Conservation (phyloP, 257 asterid genomes). For the Nicotiana noctiflora region DNA sequence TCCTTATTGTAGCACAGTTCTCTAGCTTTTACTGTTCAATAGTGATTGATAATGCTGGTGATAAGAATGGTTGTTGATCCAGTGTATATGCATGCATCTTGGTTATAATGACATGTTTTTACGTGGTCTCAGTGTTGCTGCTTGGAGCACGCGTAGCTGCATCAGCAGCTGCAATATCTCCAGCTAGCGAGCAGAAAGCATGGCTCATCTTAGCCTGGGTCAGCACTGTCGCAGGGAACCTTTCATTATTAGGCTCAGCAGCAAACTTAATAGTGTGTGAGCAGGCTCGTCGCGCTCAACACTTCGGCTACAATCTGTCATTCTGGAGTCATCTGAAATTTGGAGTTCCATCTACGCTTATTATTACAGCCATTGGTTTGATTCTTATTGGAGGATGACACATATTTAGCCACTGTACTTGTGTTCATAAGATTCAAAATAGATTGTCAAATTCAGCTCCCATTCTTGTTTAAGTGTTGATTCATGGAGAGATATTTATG, state of each 20-base stretch:
- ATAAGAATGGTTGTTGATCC: too few species aligned
- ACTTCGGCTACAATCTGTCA: conserved; percentile 58
- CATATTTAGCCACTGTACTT: neutral
- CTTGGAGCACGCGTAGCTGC: conserved; percentile 82
- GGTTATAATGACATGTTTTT: neutral
- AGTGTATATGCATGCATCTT: too few species aligned
- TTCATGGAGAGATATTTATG: neutral
- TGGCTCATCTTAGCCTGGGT: too few species aligned
- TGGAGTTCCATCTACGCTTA: conserved; percentile 81
- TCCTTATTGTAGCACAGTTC: too few species aligned
- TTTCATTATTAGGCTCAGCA: too few species aligned
- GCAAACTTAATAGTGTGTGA: too few species aligned
- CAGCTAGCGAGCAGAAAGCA: conserved; percentile 61
- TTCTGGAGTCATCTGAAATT: conserved; percentile 85
- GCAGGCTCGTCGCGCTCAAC: conserved; percentile 50
- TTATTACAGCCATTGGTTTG: conserved; percentile 71
- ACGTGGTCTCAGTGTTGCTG: conserved; percentile 42
- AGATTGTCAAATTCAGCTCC: neutral
- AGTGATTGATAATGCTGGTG: too few species aligned
- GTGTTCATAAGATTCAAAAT: neutral
- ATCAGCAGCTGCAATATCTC: conserved; percentile 73
- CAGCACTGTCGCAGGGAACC: too few species aligned
- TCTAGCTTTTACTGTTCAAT: too few species aligned
- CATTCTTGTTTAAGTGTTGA: neutral
- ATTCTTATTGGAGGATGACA: conserved; percentile 42